These are phyloP conservation scores for Lecanoromycetidae sp. DNA, from an alignment of 2,329 filamentous ascomycete species.

Conservation along the genomic window DNA sequence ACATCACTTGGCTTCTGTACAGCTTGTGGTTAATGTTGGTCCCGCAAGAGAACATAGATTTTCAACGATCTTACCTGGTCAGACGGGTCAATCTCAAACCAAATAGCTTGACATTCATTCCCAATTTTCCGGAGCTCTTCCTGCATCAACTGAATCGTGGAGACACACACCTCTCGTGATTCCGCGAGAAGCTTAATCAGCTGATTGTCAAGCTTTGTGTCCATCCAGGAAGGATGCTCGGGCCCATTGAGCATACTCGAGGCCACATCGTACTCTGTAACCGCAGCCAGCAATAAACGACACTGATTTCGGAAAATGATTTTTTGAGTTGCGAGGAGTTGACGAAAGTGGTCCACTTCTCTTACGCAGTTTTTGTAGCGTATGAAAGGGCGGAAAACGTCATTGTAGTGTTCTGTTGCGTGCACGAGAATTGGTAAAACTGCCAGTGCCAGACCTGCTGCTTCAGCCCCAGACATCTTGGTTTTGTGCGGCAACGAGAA, in stretches of 20 bases:
- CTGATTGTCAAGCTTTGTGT: constrained; percentile 4
- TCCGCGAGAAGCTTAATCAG: constrained; percentile 8
- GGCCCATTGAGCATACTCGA: constrained; percentile 8
- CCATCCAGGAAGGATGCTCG: constrained; percentile 7
- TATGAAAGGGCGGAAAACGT: constrained; percentile 8
- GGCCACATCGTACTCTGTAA: constrained; percentile 9
- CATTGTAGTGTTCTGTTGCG: constrained; percentile 13
- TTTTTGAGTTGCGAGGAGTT: constrained; percentile 7
- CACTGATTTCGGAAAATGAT: constrained; percentile 14
- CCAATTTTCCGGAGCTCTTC: constrained; percentile 9
- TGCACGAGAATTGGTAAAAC: constrained; percentile 16
- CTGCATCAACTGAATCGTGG: constrained; percentile 2
- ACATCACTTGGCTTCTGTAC: neutral
- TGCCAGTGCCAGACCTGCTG: constrained; percentile 13
- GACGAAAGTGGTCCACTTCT: constrained; percentile 7
- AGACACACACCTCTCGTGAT: constrained; percentile 6
- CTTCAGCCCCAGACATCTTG: constrained; percentile 9
- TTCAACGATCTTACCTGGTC: neutral
- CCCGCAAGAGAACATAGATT: neutral
- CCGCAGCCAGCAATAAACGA: constrained; percentile 6
- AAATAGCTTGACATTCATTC: constrained; percentile 4
- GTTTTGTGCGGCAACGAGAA: neutral
- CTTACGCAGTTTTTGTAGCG: constrained; percentile 12
- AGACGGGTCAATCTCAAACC: neutral
- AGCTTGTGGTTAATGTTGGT: neutral